Base-by-base conservation (phyloP, 2,329 filamentous ascomycete species). In the Ophiostoma pallidulum region DNA sequence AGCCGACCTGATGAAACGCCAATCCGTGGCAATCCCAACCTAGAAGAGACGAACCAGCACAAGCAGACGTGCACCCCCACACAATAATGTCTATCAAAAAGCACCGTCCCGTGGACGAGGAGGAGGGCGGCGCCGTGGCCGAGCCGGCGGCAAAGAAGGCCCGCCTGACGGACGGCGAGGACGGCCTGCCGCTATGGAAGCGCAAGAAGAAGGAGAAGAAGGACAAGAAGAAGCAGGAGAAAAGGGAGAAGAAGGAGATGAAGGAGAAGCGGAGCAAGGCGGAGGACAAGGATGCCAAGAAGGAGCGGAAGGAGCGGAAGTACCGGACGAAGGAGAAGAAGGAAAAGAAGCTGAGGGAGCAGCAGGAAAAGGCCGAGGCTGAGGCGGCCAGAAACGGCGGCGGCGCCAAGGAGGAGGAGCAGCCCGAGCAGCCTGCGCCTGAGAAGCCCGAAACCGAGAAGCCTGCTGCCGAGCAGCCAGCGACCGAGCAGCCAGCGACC, bases 21-120 rank as follows among this genome's bases (percentile, higher is more conserved):
- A 22, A 22, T 39, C 37, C n/a, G n/a, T n/a, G n/a, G n/a, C n/a
- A 7, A 7, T 14, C 20, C 24, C 6, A 28, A 28, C n/a, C n/a
- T n/a, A n/a, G n/a, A n/a, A n/a, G n/a, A n/a, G n/a, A n/a, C n/a
- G n/a, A n/a, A n/a, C n/a, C n/a, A n/a, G n/a, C n/a, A n/a, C n/a
- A n/a, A n/a, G n/a, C n/a, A n/a, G 7, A 10, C 6, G 20, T 29
- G 14, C 8, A 42, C n/a, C 13, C 22, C 24, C 39, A 35, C 29
- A 22, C 33, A 18, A 42, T 16, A 1, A 54, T 53, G 53, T 51
- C 51, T 12, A 40, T 45, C 29, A 45, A 47, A n/a, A 53, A 55
- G 40, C 47, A 48, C 35, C 45, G 41, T 14, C 44, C 45, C 29
- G 42, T 47, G 31, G 51, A 47, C 37, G 53, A 52, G 45, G 52